A percentile compares a stretch with the other conserved stretches of the same genome.
phyloP scores from a whole-genome alignment of 352 stramenopile genomes.

The Pythium vanterpoolii region DNA sequence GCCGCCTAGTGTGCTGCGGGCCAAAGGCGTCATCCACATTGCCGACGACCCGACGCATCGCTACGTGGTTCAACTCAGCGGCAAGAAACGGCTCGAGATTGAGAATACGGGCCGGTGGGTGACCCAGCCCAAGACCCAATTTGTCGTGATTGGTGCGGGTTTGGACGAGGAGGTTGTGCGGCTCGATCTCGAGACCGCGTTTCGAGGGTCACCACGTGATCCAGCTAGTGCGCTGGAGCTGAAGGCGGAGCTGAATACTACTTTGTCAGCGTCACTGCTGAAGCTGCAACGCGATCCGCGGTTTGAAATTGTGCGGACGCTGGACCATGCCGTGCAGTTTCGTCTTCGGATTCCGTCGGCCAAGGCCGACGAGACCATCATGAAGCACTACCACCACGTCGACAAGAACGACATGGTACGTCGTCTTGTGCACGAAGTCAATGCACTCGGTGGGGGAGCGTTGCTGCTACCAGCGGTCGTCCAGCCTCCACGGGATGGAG shows the following conservation, averaged over 20 bases:
- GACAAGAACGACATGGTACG: constrained; percentile 68
- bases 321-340: constrained; percentile 37
- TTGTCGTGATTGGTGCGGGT: constrained; percentile 58
- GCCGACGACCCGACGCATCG: constrained; percentile 48
- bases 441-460: constrained; percentile 44
- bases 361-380: constrained; percentile 52
- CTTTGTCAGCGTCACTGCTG: constrained; percentile 20
- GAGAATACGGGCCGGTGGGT: constrained; percentile 57
- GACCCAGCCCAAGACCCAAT: constrained; percentile 60
- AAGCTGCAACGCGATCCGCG: constrained; percentile 42
- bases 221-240: too few species aligned
- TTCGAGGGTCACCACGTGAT: constrained; percentile 21
- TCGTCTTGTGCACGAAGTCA: constrained; percentile 57
- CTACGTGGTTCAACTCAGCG: constrained; percentile 71
- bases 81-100: constrained; percentile 62
- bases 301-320: constrained; percentile 35
- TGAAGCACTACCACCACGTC: constrained; percentile 71
- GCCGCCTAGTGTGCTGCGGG: constrained; percentile 37
- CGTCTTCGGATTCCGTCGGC: constrained; percentile 48
- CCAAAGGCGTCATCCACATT: constrained; percentile 68
- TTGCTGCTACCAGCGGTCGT: constrained; percentile 28
- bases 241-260: too few species aligned
- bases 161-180: constrained; percentile 35
- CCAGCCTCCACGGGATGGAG: background rate
- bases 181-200: constrained; percentile 27